These are phyloP conservation scores for Calonectria naviculata DNA, from an alignment of 2,329 filamentous ascomycete species.

Conservation along the genomic window DNA sequence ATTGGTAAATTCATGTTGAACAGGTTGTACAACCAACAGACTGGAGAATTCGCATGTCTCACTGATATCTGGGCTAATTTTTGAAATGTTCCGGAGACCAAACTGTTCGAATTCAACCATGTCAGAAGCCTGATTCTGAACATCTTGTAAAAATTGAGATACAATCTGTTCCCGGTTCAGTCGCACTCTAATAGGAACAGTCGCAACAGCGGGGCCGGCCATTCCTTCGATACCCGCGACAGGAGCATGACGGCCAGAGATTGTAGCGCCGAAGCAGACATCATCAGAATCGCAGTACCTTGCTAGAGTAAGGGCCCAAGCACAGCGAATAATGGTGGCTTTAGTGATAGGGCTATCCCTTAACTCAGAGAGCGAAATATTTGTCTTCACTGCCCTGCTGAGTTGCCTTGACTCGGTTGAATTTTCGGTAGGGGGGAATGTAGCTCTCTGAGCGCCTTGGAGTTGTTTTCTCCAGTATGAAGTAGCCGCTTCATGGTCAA, in stretches of 20 bases:
- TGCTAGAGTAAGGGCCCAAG: constrained; percentile 61
- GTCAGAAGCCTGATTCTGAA: constrained; percentile 24
- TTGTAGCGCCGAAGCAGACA: constrained; percentile 54
- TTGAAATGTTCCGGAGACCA: constrained; percentile 32
- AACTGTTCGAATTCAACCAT: constrained; percentile 31
- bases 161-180: constrained; percentile 43
- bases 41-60: constrained; percentile 20
- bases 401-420: neutral
- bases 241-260: constrained; percentile 49
- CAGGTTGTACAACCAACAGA: constrained; percentile 14
- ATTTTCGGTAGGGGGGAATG: neutral
- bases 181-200: constrained; percentile 36
- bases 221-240: constrained; percentile 33
- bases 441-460: neutral
- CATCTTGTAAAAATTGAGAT: constrained; percentile 52
- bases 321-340: constrained; percentile 45
- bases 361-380: constrained; percentile 52
- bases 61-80: neutral
- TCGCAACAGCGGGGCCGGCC: constrained; percentile 47
- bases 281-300: constrained; percentile 50
- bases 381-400: neutral
- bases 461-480: neutral
- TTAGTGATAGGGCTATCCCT: constrained; percentile 52
- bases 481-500: neutral
- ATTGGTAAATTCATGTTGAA: constrained; percentile 28